These are phyloP conservation scores for Calonectria pseudoreteaudii DNA, from an alignment of 2,329 filamentous ascomycete species.

Conservation along the genomic window DNA sequence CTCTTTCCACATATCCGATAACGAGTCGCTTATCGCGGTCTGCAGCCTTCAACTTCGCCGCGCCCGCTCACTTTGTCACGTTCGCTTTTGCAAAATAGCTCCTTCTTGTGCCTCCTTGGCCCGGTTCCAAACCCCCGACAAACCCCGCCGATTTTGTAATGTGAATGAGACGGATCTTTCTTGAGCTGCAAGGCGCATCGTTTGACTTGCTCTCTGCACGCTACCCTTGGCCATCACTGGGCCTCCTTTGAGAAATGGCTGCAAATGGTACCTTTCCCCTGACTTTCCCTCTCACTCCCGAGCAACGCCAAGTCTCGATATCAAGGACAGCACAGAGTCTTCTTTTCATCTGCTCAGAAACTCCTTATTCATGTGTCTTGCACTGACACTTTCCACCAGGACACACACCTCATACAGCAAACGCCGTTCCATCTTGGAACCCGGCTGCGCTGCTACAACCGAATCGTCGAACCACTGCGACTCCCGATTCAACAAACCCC, in stretches of 20 bases:
- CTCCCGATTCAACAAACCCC: conserved; percentile 42
- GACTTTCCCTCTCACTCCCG: not conserved
- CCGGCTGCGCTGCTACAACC: conserved; percentile 56
- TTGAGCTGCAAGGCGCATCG: conserved; percentile 34
- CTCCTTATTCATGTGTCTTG: not conserved
- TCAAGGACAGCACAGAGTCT: not conserved
- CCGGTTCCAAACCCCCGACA: not conserved
- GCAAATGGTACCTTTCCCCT: conserved; percentile 43
- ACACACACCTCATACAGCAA: conserved; percentile 43
- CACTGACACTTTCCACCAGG: conserved; percentile 37
- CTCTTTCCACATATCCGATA: conserved; percentile 38
- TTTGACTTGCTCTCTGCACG: conserved; percentile 37
- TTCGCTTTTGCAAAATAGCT: conserved; percentile 24
- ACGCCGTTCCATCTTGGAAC: conserved; percentile 53
- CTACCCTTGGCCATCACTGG: conserved; percentile 36
- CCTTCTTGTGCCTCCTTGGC: not conserved
- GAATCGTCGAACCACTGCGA: conserved; percentile 45
- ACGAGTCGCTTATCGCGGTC: conserved; percentile 43
- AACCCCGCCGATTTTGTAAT: conserved; percentile 34
- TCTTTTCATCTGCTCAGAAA: not conserved
- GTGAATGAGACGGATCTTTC: conserved; percentile 31
- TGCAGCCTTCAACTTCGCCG: conserved; percentile 31
- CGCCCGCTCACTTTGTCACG: conserved; percentile 18
- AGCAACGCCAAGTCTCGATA: not conserved
- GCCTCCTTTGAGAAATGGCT: conserved; percentile 45